Evolutionary conservation across 2,329 filamentous ascomycete genomes (phyloP), one percentile per base, ranked within the genome.

Genomic region (Hysterium pulicare): DNA sequence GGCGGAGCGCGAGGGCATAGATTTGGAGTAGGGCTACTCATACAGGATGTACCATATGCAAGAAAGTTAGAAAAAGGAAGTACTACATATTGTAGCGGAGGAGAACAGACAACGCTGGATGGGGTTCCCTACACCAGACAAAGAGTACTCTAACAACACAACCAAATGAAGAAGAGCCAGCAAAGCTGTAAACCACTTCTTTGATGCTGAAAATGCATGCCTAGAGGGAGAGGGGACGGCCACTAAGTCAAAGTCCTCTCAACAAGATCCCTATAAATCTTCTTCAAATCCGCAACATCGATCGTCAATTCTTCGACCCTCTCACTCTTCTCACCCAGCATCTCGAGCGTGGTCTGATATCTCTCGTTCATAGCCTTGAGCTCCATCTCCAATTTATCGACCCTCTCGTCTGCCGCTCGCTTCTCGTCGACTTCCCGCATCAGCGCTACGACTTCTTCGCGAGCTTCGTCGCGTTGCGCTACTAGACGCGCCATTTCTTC

Each of bases 261-360:
- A 37, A 95, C 86, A 65, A 98, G 70, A 62, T 97, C 91, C 52
- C 89, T 82, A 72, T 97, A 97, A 78, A 98, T 95, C 60, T 84
- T 85, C 74, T 98, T 98, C 64, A 98, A 77, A 73, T 98, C 93
- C 51, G 83, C 76, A 40, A 98, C 86, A 73, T 97, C 93, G 10
- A 86, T 84, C 66, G 78, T 82, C 53, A 98, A 72, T 74, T 98
- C 93, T 61, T 95, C 90, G 2, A 95, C 90, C 59, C 86, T 73
- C 74, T 98, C 93, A 66, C 89, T 95, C 79, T 95, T 95, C 78
- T 98, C 93, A 1, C 93, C 93, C 43, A 98, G 71, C 82, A 97
- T 84, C 71, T 97, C 90, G 40, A 98, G 74, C 46, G 89, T 94
- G 11, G 90, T 93, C 62, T 95, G 83, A 63, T 97, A 95, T 56